Evolutionary conservation across 225 moss, liverwort and hornwort genomes (phyloP), one percentile per base, ranked within the genome.

Genomic region (Takakia lepidozioides): DNA sequence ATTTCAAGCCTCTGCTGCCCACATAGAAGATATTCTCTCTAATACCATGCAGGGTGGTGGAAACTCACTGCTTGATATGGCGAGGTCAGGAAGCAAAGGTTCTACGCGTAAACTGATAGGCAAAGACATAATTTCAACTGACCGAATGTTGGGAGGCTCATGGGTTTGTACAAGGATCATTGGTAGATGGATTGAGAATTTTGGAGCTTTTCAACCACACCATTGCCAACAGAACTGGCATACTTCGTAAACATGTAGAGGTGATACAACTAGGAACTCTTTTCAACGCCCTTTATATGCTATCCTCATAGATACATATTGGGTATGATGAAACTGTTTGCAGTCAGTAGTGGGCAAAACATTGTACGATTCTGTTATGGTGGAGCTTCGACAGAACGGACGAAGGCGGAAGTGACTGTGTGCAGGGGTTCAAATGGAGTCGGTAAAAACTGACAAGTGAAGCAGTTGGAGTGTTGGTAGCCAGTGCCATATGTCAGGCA

Each of bases 261-360:
- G 84, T 88, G 23, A 43, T 73, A n/a, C 67, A 84, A 55, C 84
- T 84, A 13, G 91, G 95, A 58, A 82, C 80, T 2, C 80, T 98
- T 20, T 98, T 98, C 21, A 91, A 98, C 65, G 71, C 77, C 37
- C 67, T n/a, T 84, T 25, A 88, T 88, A 84, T 63, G 78, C 2
- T 88, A 81, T 61, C 36, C 84, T 53, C 75, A 84, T 27, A 88
- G 36, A 18, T 88, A 8, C 78, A 88, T 57, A 66, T 88, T 8
- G 47, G 69, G 49, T 81, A 88, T 52, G 84, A 88, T 81, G 90
- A 87, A 5, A 90, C 82, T 49, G 87, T 98, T 37, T 76, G 95
- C 14, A 81, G 69, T 48, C 80, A 78, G 39, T 49, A n/a, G 60
- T 67, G 84, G 87, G 32, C 54, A 73, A 10, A 67, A 66, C 25